phyloP scores from a whole-genome alignment of 1,284 basidiomycete genomes.

The Boletus sp. region DNA sequence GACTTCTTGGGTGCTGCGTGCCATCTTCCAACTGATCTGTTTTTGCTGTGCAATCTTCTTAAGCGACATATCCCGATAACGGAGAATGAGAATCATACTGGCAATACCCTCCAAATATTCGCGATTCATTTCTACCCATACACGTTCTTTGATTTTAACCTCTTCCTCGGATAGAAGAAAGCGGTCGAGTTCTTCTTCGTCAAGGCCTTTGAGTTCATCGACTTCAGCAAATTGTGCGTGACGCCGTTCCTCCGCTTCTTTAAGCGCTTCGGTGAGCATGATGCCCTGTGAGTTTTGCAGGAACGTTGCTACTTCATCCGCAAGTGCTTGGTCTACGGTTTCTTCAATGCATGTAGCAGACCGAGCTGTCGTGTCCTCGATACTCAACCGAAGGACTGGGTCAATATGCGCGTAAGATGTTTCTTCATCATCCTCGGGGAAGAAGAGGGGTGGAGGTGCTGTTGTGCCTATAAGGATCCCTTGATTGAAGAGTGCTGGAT shows the following conservation, averaged over 20 bases:
- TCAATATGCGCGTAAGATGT: slow-evolving; percentile 53
- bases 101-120: slow-evolving; percentile 92
- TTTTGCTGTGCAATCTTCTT: slow-evolving; percentile 58
- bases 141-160: slow-evolving; percentile 85
- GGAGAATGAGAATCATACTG: slow-evolving; percentile 47
- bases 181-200: slow-evolving; percentile 91
- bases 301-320: slow-evolving; percentile 65
- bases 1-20: slow-evolving; percentile 51
- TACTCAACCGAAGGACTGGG: slow-evolving; percentile 47
- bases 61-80: slow-evolving; percentile 37
- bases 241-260: slow-evolving; percentile 61
- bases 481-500: slow-evolving; percentile 43
- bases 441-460: slow-evolving; percentile 38
- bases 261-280: slow-evolving; percentile 55
- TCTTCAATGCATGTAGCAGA: slow-evolving; percentile 38
- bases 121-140: slow-evolving; percentile 96
- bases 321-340: slow-evolving; percentile 52
- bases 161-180: slow-evolving; percentile 87
- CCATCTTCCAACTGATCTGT: slow-evolving; percentile 57
- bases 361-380: slow-evolving; percentile 15
- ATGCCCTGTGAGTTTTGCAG: slow-evolving; percentile 57
- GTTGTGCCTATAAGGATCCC: slow-evolving; percentile 38
- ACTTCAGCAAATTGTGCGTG: slow-evolving; percentile 50
- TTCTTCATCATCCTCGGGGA: slow-evolving; percentile 44
- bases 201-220: slow-evolving; percentile 74